A percentile compares a stretch with the other conserved stretches of the same genome.
Conservation (phyloP, 495 filamentous ascomycete species). For the Aspergillus homomorphus region DNA sequence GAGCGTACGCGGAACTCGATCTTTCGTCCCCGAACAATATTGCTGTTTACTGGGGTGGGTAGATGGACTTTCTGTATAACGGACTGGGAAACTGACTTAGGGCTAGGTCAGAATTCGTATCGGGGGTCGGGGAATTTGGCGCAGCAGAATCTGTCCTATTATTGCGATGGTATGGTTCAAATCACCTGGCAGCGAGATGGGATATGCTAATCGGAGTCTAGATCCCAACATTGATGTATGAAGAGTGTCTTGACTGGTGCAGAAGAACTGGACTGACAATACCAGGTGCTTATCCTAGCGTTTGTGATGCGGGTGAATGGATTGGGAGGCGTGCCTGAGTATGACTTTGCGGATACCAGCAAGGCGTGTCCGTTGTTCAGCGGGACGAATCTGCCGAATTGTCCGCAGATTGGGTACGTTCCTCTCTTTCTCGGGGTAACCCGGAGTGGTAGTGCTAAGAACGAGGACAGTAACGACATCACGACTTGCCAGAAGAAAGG, state of each 20-base stretch:
- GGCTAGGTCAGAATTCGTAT: conserved; percentile 57
- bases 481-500: conserved; percentile 58
- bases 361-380: conserved; percentile 56
- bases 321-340: conserved; percentile 43
- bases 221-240: conserved; percentile 42
- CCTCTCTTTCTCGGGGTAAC: neutral
- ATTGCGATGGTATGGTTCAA: conserved; percentile 53
- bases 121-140: conserved; percentile 39
- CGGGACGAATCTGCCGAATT: conserved; percentile 54
- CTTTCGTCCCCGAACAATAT: conserved; percentile 47
- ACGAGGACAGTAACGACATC: conserved; percentile 51
- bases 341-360: conserved; percentile 61
- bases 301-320: conserved; percentile 58
- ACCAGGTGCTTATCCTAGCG: conserved; percentile 57
- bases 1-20: conserved; percentile 42
- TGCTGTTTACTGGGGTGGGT: conserved; percentile 61
- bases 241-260: neutral
- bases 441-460: conserved; percentile 2
- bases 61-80: neutral
- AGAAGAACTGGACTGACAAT: neutral
- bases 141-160: conserved; percentile 54
- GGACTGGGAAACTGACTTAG: neutral
- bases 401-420: conserved; percentile 59
- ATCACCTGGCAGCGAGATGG: neutral
- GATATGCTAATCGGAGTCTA: conserved; percentile 4